A percentile compares a stretch with the other conserved stretches of the same genome.
These are phyloP conservation scores for Lipomyces sp. DNA, from an alignment of 805 yeast species.

Conservation along the genomic window DNA sequence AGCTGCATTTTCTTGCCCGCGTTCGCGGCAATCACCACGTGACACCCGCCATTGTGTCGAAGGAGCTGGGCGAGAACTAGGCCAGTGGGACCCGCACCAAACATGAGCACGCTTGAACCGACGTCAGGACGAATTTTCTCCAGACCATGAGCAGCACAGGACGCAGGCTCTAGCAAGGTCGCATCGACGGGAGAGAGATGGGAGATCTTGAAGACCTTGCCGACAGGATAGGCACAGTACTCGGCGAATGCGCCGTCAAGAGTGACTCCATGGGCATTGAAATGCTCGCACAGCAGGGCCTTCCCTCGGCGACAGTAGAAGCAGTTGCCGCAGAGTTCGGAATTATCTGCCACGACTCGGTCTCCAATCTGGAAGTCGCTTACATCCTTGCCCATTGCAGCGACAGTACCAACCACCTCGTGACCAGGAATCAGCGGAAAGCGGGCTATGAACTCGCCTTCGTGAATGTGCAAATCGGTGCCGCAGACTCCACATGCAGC, in stretches of 20 bases:
- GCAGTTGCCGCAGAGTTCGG: conserved; percentile 35
- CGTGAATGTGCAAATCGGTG: conserved; percentile 36
- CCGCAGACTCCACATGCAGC: conserved; percentile 36
- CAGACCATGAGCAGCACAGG: conserved; percentile 36
- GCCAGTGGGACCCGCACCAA: conserved; percentile 38
- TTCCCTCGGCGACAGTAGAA: conserved; percentile 36
- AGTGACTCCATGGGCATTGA: conserved; percentile 36
- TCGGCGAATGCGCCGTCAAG: conserved; percentile 35
- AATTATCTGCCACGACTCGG: conserved; percentile 36
- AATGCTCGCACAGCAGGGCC: conserved; percentile 34
- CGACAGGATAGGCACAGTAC: conserved; percentile 36
- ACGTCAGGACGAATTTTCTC: conserved; percentile 35
- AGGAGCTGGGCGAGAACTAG: conserved; percentile 35
- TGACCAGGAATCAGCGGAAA: conserved; percentile 36
- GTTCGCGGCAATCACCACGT: conserved; percentile 34
- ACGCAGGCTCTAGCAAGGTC: conserved; percentile 35
- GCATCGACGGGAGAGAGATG: conserved; percentile 32
- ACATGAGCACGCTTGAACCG: conserved; percentile 34
- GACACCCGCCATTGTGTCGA: conserved; percentile 36
- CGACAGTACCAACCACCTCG: conserved; percentile 36
- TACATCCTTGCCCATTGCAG: conserved; percentile 33
- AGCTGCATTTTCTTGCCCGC: conserved; percentile 33
- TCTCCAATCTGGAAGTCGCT: conserved; percentile 30
- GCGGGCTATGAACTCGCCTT: conserved; percentile 35
- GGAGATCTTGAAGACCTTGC: conserved; percentile 34